Conservation (phyloP, 768 basidiomycete species). For the Kwoniella europaea region DNA sequence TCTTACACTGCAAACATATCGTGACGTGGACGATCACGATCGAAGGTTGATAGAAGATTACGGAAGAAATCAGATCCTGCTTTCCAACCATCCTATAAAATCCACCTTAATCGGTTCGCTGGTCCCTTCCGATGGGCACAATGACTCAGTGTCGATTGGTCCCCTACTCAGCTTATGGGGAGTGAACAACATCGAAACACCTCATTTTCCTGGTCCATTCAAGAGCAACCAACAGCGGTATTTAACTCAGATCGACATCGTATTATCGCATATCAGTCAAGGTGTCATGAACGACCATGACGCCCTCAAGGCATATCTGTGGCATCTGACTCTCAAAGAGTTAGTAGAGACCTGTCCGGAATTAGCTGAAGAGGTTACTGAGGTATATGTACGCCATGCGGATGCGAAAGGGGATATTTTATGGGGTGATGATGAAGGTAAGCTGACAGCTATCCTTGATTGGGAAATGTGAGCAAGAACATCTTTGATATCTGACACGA, state of each 20-base stretch:
- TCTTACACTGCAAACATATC: too few species aligned
- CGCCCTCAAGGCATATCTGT: slow-evolving; percentile 9
- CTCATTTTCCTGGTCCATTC: slow-evolving; percentile 28
- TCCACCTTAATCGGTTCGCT: slow-evolving; percentile 1
- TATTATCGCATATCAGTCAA: slow-evolving; percentile 3
- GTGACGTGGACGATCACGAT: not conserved
- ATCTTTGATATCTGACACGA: not conserved
- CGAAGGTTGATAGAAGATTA: slow-evolving; percentile 5
- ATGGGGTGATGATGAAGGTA: slow-evolving; percentile 39
- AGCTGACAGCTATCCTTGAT: slow-evolving; percentile 47
- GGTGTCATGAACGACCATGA: not conserved
- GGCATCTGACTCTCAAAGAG: slow-evolving; percentile 9
- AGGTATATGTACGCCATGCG: slow-evolving; percentile 35
- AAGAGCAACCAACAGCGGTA: slow-evolving; percentile 16
- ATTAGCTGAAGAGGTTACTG: not conserved
- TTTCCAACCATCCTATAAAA: not conserved
- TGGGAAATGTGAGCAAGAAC: slow-evolving; percentile 48
- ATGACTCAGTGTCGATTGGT: not conserved
- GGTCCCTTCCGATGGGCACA: not conserved
- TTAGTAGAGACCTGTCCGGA: slow-evolving; percentile 9
- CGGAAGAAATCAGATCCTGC: slow-evolving; percentile 2
- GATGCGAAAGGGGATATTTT: slow-evolving; percentile 48
- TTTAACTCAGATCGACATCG: slow-evolving; percentile 17
- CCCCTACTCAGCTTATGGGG: not conserved
- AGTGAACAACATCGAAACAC: not conserved